A percentile compares a stretch with the other conserved stretches of the same genome.
These are phyloP conservation scores for Trichoderma sp. DNA, from an alignment of 2,329 filamentous ascomycete genomes.

Conservation along the genomic window DNA sequence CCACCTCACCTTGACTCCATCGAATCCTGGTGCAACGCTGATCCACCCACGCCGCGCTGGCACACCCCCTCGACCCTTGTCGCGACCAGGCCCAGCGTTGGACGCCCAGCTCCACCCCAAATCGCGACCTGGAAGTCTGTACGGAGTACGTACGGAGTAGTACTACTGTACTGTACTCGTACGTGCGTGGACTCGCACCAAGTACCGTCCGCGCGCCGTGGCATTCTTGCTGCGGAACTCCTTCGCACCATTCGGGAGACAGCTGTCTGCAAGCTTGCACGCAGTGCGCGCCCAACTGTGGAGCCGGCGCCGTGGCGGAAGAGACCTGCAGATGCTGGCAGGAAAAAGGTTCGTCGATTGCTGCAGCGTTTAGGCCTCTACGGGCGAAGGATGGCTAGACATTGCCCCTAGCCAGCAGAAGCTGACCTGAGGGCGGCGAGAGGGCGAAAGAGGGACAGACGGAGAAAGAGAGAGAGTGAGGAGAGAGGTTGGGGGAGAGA, in stretches of 20 bases:
- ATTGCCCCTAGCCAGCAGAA: slow-evolving; percentile 13
- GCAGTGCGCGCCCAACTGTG: slow-evolving; percentile 29
- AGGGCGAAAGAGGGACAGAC: neutral
- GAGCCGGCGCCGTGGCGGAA: slow-evolving; percentile 15
- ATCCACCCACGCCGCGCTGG: slow-evolving; percentile 30
- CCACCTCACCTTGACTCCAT: slow-evolving; percentile 16
- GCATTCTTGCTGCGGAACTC: slow-evolving; percentile 4
- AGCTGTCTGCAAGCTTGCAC: slow-evolving; percentile 26
- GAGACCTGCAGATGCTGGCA: slow-evolving; percentile 12
- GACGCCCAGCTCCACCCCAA: slow-evolving; percentile 23
- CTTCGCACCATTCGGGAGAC: slow-evolving; percentile 10
- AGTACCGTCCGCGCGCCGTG: neutral
- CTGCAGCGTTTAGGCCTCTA: slow-evolving; percentile 16
- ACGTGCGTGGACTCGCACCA: slow-evolving; percentile 21
- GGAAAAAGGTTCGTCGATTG: slow-evolving; percentile 17
- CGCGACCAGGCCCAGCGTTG: slow-evolving; percentile 16
- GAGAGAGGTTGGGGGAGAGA: neutral
- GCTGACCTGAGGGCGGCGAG: slow-evolving; percentile 2
- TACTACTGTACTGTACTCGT: too few species aligned
- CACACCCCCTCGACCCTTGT: slow-evolving; percentile 25
- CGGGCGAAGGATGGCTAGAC: slow-evolving; percentile 12
- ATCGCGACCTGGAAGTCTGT: slow-evolving; percentile 25
- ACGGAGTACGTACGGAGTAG: too few species aligned
- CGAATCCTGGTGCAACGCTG: slow-evolving; percentile 35
- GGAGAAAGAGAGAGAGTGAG: neutral